Evolutionary conservation across 2,329 filamentous ascomycete genomes (phyloP).

Genomic region (Aspergillus neotritici): DNA sequence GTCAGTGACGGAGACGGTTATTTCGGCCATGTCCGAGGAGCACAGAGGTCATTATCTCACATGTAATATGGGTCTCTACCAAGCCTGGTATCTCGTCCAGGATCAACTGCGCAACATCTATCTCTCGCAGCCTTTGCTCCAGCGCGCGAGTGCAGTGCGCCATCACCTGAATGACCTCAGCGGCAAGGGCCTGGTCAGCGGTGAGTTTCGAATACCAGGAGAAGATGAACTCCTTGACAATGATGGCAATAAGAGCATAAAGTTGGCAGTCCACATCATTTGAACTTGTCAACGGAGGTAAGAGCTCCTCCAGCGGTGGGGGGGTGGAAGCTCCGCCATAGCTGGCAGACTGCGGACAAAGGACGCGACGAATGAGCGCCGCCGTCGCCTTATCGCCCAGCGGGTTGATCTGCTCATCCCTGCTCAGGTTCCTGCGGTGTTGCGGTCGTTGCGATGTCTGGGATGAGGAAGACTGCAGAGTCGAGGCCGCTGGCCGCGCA

Average conservation of each 20-base stretch:
- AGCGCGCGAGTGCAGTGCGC: conserved; percentile 85
- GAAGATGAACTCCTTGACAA: conserved; percentile 84
- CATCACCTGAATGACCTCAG: conserved; percentile 82
- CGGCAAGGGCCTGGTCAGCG: conserved; percentile 78
- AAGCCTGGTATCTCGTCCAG: conserved; percentile 84
- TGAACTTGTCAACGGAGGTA: conserved; percentile 88
- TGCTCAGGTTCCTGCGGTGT: conserved; percentile 17
- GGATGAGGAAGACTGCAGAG: conserved; percentile 20
- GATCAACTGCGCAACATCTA: conserved; percentile 76
- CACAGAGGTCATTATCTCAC: conserved; percentile 44
- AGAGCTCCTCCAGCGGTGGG: conserved; percentile 68
- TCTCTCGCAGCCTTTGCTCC: conserved; percentile 75
- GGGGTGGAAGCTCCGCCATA: conserved; percentile 49
- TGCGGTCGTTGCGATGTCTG: conserved; percentile 29
- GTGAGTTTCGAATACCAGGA: conserved; percentile 93
- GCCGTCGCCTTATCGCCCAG: conserved; percentile 74
- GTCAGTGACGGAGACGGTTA: conserved; percentile 15
- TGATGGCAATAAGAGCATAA: conserved; percentile 84
- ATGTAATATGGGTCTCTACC: conserved; percentile 70
- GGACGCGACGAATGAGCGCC: conserved; percentile 72
- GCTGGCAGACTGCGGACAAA: conserved; percentile 61
- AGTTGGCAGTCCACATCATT: conserved; percentile 91
- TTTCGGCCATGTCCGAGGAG: background rate
- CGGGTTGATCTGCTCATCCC: conserved; percentile 43
- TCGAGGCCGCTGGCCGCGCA: conserved; percentile 22